These are phyloP conservation scores for Phytophthora pisi DNA, from an alignment of 352 stramenopile genomes.

Conservation along the genomic window DNA sequence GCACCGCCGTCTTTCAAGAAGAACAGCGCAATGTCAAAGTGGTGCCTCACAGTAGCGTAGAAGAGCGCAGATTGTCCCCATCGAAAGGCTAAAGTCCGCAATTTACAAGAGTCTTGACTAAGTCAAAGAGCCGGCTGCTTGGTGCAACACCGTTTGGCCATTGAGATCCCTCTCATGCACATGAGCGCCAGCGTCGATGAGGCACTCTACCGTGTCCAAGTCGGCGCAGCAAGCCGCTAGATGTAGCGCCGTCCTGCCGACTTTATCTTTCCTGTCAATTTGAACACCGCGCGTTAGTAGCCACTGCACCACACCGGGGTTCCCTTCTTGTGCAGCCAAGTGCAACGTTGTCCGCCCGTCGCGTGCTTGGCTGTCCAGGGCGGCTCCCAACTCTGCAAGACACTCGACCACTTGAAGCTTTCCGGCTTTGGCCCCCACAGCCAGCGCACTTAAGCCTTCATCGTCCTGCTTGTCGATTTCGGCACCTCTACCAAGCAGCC, in stretches of 20 bases:
- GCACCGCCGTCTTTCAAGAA: no score
- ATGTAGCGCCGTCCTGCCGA: not conserved
- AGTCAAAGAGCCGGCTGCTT: not conserved
- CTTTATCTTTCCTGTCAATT: not conserved
- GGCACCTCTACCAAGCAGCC: no score
- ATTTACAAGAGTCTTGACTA: slow-evolving; percentile 4
- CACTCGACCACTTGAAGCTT: not conserved
- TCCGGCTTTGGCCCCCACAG: no score
- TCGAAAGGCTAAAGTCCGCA: not conserved
- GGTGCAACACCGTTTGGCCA: not conserved
- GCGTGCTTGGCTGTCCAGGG: not conserved
- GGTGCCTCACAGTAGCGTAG: no score
- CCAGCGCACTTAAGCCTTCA: no score
- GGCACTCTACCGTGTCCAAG: not conserved
- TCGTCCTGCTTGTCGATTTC: no score
- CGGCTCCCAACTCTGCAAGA: not conserved
- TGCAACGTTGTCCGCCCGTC: not conserved
- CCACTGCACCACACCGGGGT: not conserved
- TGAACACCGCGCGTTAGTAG: not conserved
- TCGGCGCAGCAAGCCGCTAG: not conserved
- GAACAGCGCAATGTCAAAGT: no score
- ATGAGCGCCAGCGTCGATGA: not conserved
- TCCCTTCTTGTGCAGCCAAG: not conserved
- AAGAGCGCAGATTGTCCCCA: no score
- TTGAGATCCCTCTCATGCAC: not conserved